Evolutionary conservation across 2,329 filamentous ascomycete genomes (phyloP).

Genomic region (Claviceps humidiphila): DNA sequence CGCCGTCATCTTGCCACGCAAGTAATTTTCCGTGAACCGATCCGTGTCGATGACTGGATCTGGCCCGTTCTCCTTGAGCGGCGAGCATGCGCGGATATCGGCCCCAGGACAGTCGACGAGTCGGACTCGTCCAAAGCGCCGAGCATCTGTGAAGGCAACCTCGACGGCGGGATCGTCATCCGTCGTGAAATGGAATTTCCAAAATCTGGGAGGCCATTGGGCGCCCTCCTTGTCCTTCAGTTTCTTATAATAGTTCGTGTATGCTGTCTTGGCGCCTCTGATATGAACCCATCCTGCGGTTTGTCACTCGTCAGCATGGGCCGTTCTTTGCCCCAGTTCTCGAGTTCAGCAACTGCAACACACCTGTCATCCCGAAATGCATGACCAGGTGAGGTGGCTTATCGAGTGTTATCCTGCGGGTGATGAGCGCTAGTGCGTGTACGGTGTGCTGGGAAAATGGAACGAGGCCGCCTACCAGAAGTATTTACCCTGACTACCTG

Average conservation of each 20-base stretch:
- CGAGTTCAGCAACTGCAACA: background rate
- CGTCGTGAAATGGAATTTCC: conserved; percentile 71
- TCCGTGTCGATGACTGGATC: conserved; percentile 80
- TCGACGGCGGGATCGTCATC: conserved; percentile 37
- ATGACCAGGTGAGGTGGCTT: conserved; percentile 76
- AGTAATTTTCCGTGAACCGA: conserved; percentile 61
- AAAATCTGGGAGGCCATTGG: conserved; percentile 77
- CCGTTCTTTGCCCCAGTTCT: background rate
- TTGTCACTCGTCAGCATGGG: conserved; percentile 3
- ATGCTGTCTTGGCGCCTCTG: conserved; percentile 60
- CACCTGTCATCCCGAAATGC: conserved; percentile 67
- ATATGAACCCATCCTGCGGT: conserved; percentile 70
- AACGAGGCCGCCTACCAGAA: conserved; percentile 54
- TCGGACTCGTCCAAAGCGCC: conserved; percentile 66
- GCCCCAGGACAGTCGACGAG: conserved; percentile 68
- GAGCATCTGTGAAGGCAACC: conserved; percentile 72
- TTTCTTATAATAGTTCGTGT: conserved; percentile 71
- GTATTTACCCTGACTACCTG: conserved; percentile 88
- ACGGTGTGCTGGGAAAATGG: conserved; percentile 17
- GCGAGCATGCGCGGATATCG: conserved; percentile 62
- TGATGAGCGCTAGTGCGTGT: conserved; percentile 15
- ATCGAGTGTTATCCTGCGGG: conserved; percentile 40
- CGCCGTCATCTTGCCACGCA: conserved; percentile 54
- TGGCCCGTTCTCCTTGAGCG: conserved; percentile 82
- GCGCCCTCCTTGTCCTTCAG: conserved; percentile 44